phyloP scores from a whole-genome alignment of 306 rosid genomes.

The Lathyrus sativus region DNA sequence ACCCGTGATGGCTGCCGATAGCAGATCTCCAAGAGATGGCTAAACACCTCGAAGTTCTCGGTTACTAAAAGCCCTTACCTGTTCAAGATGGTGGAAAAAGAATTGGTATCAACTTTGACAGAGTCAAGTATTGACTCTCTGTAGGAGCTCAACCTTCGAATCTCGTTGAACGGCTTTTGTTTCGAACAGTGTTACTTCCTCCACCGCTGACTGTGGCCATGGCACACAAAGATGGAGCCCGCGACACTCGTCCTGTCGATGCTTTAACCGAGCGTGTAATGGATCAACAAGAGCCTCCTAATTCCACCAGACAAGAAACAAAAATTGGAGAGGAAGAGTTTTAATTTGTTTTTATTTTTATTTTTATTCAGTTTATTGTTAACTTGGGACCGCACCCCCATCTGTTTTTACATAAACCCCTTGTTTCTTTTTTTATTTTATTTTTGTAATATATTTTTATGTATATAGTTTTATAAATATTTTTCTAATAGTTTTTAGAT shows the following conservation, averaged over 20 bases:
- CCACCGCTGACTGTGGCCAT: slow-evolving; percentile 88
- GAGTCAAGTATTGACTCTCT: slow-evolving; percentile 93
- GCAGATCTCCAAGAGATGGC: slow-evolving; percentile 91
- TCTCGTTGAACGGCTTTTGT: slow-evolving; percentile 74
- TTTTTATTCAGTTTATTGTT: no score
- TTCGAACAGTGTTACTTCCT: slow-evolving; percentile 73
- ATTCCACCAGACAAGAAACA: background rate
- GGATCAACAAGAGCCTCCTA: slow-evolving; percentile 44
- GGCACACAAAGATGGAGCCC: slow-evolving; percentile 78
- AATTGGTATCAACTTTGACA: slow-evolving; percentile 88
- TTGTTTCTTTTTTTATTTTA: no score
- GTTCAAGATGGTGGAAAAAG: slow-evolving; percentile 86
- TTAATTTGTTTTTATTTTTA: no score
- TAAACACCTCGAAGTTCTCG: slow-evolving; percentile 87
- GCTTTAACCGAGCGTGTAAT: slow-evolving; percentile 66
- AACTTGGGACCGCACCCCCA: no score
- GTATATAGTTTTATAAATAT: no score
- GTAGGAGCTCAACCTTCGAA: slow-evolving; percentile 97
- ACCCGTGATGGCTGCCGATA: slow-evolving; percentile 90
- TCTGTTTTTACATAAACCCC: no score
- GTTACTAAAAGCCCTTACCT: slow-evolving; percentile 89
- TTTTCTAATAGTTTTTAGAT: no score
- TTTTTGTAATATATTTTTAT: no score
- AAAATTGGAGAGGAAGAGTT: no score
- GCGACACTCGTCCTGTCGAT: slow-evolving; percentile 63